phyloP scores from a whole-genome alignment of 2,329 filamentous ascomycete genomes.

The Tolypocladium guangdongense region DNA sequence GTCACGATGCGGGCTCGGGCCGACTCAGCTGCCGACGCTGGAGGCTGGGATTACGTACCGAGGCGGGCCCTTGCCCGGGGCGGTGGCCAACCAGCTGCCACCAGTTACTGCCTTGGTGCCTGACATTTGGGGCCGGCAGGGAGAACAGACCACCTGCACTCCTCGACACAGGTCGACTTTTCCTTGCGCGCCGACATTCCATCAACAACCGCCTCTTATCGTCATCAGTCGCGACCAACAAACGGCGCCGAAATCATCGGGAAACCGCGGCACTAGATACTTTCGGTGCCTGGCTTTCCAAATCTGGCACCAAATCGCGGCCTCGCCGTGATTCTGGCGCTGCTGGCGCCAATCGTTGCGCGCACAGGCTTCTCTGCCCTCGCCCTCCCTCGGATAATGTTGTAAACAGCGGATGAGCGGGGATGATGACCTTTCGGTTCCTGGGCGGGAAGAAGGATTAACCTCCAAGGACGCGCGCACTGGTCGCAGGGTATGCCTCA shows the following conservation, averaged over 20 bases:
- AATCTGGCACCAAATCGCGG: slow-evolving; percentile 7
- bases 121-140: slow-evolving; percentile 19
- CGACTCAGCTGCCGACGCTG: slow-evolving; percentile 8
- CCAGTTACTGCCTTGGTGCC: slow-evolving; percentile 14
- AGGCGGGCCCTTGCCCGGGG: neutral
- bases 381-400: slow-evolving; percentile 17
- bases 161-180: slow-evolving; percentile 19
- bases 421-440: slow-evolving; percentile 7
- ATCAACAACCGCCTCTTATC: slow-evolving; percentile 15
- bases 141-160: slow-evolving; percentile 3
- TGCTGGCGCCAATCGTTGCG: slow-evolving; percentile 1
- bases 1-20: slow-evolving; percentile 7
- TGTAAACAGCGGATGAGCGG: slow-evolving; percentile 22
- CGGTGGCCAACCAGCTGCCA: neutral
- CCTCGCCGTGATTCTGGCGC: slow-evolving; percentile 2
- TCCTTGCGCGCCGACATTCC: slow-evolving; percentile 18
- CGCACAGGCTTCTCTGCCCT: slow-evolving; percentile 6
- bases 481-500: slow-evolving; percentile 21
- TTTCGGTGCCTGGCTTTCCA: slow-evolving; percentile 7
- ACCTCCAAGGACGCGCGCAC: slow-evolving; percentile 11
- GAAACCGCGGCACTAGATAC: slow-evolving; percentile 11
- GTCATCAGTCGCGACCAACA: slow-evolving; percentile 13
- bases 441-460: slow-evolving; percentile 13
- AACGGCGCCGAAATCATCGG: slow-evolving; percentile 12
- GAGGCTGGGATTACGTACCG: neutral